Evolutionary conservation across 2,329 filamentous ascomycete genomes (phyloP), one percentile per base, ranked within the genome.

Genomic region (Albophoma yamanashiensis): DNA sequence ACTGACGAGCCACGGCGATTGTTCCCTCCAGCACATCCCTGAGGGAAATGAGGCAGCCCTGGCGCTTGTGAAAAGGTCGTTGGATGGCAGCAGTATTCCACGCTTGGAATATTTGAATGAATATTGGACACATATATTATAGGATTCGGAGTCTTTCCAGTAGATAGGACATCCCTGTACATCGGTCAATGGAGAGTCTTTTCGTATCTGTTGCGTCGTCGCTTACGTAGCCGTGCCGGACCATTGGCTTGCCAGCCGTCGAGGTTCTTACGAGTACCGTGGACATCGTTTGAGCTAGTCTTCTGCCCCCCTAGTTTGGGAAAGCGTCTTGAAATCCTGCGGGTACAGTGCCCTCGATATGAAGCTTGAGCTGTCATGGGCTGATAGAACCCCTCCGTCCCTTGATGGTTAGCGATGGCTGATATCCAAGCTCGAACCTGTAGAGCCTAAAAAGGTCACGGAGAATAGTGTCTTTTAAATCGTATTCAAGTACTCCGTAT

Each of bases 131-230:
- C 65, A 68, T 68, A 66, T 69, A 69, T 68, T 67, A 71, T 68
- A 59, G 43, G 61, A 58, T 69, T 71, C 65, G 70, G 70, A 73
- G 71, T 73, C 71, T 69, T 69, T 63, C 69, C 65, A 68, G 69
- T 76, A 78, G 73, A 76, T 74, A 72, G 69, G 67, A 75, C 70
- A 71, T 69, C 75, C 56, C 69, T 76, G 73, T 76, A 76, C 69
- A 76, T 77, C 71, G 65, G 69, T 64, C 65, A 71, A 69, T 73
- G 69, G 68, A 70, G 60, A 69, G 64, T 65, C 67, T 64, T 68
- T 68, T 68, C 63, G 61, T 66, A 66, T 70, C 62, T 68, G 36
- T 6, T 27, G 17, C 31, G 39, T 20, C n/a, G 25, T 39, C 31
- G 55, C 15, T 20, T 27, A 4, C 20, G 3, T 17, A 22, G 27